A percentile compares a stretch with the other conserved stretches of the same genome.
phyloP scores from a whole-genome alignment of 306 rosid genomes.

The apple (Malus domestica) region ASM211411v1 NC_041805.1:27219501-27220000 shows the following conservation, averaged over 20 bases:
- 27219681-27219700: background rate
- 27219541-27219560: background rate
- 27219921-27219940: background rate
- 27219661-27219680: background rate
- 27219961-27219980: background rate
- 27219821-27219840: too few relatives aligned
- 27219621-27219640: background rate
- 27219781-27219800: background rate
- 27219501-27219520: background rate
- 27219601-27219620: background rate
- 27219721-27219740: background rate
- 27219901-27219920: background rate
- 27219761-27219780: background rate
- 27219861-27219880: too few relatives aligned
- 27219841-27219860: too few relatives aligned
- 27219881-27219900: background rate
- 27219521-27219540: background rate
- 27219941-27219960: background rate
- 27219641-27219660: background rate
- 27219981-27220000: constrained; percentile 4
- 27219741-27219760: background rate
- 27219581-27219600: background rate
- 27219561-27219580: background rate
- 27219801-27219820: background rate
- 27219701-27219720: background rate